Percentiles rank a stretch among this genome's conserved stretches.
phyloP scores from a whole-genome alignment of 768 basidiomycete genomes.

The Kwoniella sp. region DNA sequence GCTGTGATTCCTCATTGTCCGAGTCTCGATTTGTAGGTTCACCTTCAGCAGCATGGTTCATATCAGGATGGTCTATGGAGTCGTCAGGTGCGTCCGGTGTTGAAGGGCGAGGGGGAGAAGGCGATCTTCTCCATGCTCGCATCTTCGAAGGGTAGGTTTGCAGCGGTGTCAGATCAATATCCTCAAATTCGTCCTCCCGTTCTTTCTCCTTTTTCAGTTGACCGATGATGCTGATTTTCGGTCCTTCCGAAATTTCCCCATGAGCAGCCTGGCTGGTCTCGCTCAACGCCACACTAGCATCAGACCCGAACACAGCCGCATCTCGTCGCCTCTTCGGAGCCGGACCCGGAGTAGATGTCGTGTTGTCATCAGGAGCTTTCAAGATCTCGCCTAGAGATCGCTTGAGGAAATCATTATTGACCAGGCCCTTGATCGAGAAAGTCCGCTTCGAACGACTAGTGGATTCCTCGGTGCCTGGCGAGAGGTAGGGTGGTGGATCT shows the following conservation, averaged over 20 bases:
- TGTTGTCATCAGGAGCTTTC: background rate
- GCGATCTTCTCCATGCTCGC: conserved; percentile 7
- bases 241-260: too few relatives aligned
- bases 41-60: too few relatives aligned
- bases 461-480: background rate
- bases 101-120: background rate
- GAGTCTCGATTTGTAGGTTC: too few relatives aligned
- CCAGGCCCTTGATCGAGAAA: conserved; percentile 8
- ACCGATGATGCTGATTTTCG: background rate
- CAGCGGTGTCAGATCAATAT: background rate
- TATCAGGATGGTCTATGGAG: too few relatives aligned
- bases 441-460: background rate
- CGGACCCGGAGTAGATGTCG: background rate
- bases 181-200: background rate
- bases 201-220: background rate
- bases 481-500: background rate
- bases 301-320: too few relatives aligned
- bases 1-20: too few relatives aligned
- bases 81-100: background rate
- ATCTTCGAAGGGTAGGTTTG: conserved; percentile 12
- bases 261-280: too few relatives aligned
- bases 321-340: too few relatives aligned
- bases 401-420: conserved; percentile 22
- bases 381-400: conserved; percentile 13
- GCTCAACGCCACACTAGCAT: too few relatives aligned